phyloP scores from a whole-genome alignment of 768 basidiomycete species.

The Bullera alba region DNA sequence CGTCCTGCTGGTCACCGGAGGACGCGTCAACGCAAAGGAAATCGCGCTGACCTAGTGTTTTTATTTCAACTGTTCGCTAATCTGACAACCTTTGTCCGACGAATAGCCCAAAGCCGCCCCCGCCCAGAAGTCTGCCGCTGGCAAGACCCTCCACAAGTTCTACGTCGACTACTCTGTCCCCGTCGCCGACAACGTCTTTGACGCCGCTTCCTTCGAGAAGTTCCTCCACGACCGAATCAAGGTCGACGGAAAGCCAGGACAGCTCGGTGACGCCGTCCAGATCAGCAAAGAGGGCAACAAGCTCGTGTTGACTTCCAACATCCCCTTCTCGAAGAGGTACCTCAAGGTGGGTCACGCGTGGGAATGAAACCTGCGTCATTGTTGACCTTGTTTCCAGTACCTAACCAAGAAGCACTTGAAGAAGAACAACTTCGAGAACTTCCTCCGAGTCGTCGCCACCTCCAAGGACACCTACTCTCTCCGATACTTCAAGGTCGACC shows the following conservation, averaged over 20 bases:
- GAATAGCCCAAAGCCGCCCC: slow-evolving; percentile 27
- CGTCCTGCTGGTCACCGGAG: not conserved
- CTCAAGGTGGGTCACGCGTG: slow-evolving; percentile 56
- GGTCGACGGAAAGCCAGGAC: slow-evolving; percentile 47
- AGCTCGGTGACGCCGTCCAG: slow-evolving; percentile 64
- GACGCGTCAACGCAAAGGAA: no score
- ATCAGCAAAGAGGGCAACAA: slow-evolving; percentile 77
- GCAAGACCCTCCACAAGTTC: slow-evolving; percentile 46
- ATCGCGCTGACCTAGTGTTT: no score
- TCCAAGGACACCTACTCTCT: slow-evolving; percentile 90
- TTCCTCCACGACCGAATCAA: slow-evolving; percentile 50
- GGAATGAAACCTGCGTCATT: no score
- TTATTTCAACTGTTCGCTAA: not conserved
- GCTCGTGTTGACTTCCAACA: slow-evolving; percentile 74
- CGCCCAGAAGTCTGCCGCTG: slow-evolving; percentile 5
- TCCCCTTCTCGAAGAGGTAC: slow-evolving; percentile 93
- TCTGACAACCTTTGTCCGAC: not conserved
- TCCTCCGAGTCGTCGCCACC: slow-evolving; percentile 96
- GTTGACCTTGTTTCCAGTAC: slow-evolving; percentile 56
- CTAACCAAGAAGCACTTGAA: slow-evolving; percentile 99
- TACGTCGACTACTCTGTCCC: slow-evolving; percentile 46
- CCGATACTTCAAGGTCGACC: slow-evolving; percentile 62
- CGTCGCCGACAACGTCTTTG: slow-evolving; percentile 46
- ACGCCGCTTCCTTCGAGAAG: slow-evolving; percentile 68
- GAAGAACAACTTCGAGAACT: slow-evolving; percentile 87